Conservation (phyloP, 176 grass and related monocot species). For the Aegilops tauschii region DNA sequence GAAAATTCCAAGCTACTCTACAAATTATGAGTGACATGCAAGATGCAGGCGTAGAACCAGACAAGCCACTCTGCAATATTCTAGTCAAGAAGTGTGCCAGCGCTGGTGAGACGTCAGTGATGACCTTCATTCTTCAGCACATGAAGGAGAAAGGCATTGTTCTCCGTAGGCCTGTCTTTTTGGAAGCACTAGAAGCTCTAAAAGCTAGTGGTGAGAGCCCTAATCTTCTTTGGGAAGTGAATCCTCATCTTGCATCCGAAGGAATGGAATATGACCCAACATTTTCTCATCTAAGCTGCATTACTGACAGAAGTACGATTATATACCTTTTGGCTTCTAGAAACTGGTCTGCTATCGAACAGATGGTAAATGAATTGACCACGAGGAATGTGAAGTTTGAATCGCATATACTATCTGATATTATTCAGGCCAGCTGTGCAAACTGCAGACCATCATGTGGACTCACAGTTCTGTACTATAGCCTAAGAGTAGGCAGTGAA, state of each 20-base stretch:
- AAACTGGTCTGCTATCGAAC: conserved; percentile 57
- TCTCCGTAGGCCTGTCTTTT: conserved; percentile 55
- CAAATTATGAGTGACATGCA: conserved; percentile 64
- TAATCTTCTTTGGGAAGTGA: conserved; percentile 68
- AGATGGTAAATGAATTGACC: conserved; percentile 36
- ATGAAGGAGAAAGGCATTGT: conserved; percentile 75
- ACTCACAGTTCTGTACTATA: conserved; percentile 39
- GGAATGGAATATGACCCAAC: conserved; percentile 42
- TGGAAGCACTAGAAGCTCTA: conserved; percentile 64
- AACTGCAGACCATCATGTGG: conserved; percentile 52
- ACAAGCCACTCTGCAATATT: conserved; percentile 76
- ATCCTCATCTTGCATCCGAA: conserved; percentile 62
- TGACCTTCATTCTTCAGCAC: conserved; percentile 60
- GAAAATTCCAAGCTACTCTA: conserved; percentile 65
- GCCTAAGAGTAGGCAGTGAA: conserved; percentile 40
- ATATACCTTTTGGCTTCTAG: conserved; percentile 47
- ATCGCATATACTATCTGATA: conserved; percentile 43
- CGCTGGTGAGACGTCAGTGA: conserved; percentile 52
- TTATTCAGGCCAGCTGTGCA: conserved; percentile 54
- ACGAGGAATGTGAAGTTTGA: conserved; percentile 48
- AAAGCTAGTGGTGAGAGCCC: conserved; percentile 50
- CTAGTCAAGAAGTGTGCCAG: conserved; percentile 67
- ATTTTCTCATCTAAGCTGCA: conserved; percentile 40
- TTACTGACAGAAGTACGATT: conserved; percentile 53
- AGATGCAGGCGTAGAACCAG: conserved; percentile 67